These are phyloP conservation scores for Phytophthora uliginosa DNA, from an alignment of 352 stramenopile species.

Conservation along the genomic window DNA sequence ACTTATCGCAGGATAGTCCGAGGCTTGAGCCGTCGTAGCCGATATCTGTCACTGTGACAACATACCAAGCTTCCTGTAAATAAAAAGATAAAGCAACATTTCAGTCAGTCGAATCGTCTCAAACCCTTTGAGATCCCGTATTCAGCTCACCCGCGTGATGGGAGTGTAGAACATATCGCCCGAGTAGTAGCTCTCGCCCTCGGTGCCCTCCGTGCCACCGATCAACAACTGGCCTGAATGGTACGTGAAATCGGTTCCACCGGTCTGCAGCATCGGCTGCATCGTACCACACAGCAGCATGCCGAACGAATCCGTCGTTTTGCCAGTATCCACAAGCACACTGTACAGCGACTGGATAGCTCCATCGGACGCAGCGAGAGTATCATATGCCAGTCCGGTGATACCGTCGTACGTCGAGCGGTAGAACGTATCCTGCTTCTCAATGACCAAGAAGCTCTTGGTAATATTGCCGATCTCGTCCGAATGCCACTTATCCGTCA, in stretches of 20 bases:
- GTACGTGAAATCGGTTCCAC: constrained; percentile 53
- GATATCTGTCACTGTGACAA: constrained; percentile 81
- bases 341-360: constrained; percentile 67
- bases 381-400: constrained; percentile 75
- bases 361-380: constrained; percentile 57
- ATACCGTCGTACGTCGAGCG: constrained; percentile 83
- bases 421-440: constrained; percentile 82
- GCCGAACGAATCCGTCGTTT: constrained; percentile 67
- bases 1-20: constrained; percentile 66
- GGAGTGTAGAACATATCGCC: constrained; percentile 86
- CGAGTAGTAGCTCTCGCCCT: constrained; percentile 68
- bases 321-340: constrained; percentile 51
- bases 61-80: constrained; percentile 83
- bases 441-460: constrained; percentile 83
- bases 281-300: constrained; percentile 86
- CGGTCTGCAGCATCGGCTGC: constrained; percentile 64
- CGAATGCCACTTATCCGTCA: constrained; percentile 77
- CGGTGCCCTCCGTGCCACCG: constrained; percentile 64
- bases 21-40: constrained; percentile 72
- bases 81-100: constrained; percentile 5
- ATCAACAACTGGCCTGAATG: constrained; percentile 76
- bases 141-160: constrained; percentile 56
- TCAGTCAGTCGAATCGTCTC: neutral
- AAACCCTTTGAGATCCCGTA: neutral
- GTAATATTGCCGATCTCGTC: constrained; percentile 56